These are phyloP conservation scores for Spizellomyces sp. DNA, from an alignment of 192 early-diverging fungal genomes.

Conservation along the genomic window DNA sequence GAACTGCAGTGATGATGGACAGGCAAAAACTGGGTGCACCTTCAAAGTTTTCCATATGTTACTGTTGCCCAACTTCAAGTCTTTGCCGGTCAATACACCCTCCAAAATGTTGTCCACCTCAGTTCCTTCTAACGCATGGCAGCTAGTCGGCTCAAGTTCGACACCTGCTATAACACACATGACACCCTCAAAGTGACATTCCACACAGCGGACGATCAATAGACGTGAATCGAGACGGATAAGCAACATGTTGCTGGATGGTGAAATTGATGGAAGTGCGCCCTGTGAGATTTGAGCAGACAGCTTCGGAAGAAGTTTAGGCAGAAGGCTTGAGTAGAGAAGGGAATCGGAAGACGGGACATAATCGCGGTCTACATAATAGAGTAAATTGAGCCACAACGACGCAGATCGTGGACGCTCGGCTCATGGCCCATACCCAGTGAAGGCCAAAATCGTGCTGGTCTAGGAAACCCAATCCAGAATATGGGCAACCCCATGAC, in stretches of 20 bases:
- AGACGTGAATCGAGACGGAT: constrained; percentile 39
- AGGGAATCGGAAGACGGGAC: constrained; percentile 31
- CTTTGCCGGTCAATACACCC: constrained; percentile 14
- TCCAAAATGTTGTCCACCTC: constrained; percentile 42
- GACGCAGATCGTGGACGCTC: background rate
- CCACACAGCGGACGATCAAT: constrained; percentile 37
- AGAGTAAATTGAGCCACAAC: background rate
- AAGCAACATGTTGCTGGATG: constrained; percentile 23
- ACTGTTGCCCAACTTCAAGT: constrained; percentile 17
- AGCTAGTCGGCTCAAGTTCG: constrained; percentile 49
- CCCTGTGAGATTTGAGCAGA: constrained; percentile 18
- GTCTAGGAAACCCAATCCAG: constrained; percentile 44
- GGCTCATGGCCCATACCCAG: background rate
- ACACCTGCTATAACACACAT: constrained; percentile 32
- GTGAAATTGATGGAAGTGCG: constrained; percentile 9
- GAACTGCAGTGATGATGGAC: background rate
- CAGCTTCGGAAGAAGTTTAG: constrained; percentile 32
- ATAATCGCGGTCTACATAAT: constrained; percentile 33
- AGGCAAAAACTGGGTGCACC: no score
- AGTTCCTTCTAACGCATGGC: constrained; percentile 46
- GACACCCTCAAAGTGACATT: constrained; percentile 41
- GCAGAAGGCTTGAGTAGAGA: constrained; percentile 39
- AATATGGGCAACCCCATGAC: constrained; percentile 45
- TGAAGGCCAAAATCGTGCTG: constrained; percentile 42
- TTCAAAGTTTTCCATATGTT: background rate